Base-by-base conservation (phyloP, 2,329 filamentous ascomycete species). In the Septoria linicola region DNA sequence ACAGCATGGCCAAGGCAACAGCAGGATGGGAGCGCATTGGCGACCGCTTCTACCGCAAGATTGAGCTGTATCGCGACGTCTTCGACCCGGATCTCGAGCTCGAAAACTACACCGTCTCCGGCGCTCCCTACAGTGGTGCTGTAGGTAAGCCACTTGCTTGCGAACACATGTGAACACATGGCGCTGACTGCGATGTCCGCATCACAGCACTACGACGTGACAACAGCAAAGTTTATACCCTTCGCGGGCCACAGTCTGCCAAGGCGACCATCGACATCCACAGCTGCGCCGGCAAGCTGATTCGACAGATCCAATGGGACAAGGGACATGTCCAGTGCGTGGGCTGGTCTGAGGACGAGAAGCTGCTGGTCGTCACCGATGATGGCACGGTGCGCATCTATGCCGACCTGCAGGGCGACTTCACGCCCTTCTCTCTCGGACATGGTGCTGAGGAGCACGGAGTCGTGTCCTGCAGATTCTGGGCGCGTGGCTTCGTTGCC, bases 341-440 rank as follows among this genome's bases (percentile, higher is more conserved):
- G 16, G 93, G 93, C 27, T 99, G 93, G 93, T 96, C 91, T 16
- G 92, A 96, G 65, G 89, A 96, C 59, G 93, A 99, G 76, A 87
- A 88, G 67, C 79, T 99, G 40, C 76, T 99, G 3, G 87, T 96
- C 0, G 84, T 97, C 44, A 89, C 90, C 8, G 82, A 87, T 46
- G 92, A 99, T 66, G 93, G 93, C 19, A 92, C 84, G 1, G 92
- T 97, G 36, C 81, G 91, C 54, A 93, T 89, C 69, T 96, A 91
- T 66, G 84, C 90, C 68, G 88, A 93, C 65, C 75, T 99, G n/a
- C 88, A 96, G 68, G 89, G 87, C 56, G 92, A 97, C 67, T 99
- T 99, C 67, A 89, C 86, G 13, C 91, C 95, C 52, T 99, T 97
- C 70, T 91, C 88, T 1, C 77, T 99, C 0, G 93, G 92, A 47